Evolutionary conservation across 129 eudicot genomes (phyloP).

Genomic region (Gnaphalium uliginosum): DNA sequence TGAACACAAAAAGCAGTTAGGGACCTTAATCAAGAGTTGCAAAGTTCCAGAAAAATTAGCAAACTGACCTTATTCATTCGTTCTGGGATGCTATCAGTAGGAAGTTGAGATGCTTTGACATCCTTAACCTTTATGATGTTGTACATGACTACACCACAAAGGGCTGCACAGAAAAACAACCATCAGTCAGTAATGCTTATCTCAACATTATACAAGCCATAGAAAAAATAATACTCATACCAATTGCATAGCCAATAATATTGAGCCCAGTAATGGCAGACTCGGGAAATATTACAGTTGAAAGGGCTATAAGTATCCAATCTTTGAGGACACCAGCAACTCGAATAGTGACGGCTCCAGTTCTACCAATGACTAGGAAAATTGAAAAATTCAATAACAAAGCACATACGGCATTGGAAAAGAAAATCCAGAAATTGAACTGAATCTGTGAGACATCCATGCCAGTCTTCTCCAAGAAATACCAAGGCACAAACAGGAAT

Average conservation of each 20-base stretch:
- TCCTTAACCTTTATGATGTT: constrained; percentile 91
- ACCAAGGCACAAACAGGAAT: constrained; percentile 94
- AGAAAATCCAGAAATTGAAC: constrained; percentile 92
- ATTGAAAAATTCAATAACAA: constrained; percentile 88
- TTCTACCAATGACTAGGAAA: constrained; percentile 95
- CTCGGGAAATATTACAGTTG: constrained; percentile 94
- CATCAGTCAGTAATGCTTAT: background rate
- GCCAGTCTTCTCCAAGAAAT: constrained; percentile 77
- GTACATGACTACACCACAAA: constrained; percentile 93
- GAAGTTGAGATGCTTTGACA: constrained; percentile 64
- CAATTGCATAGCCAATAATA: constrained; percentile 89
- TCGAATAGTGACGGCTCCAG: constrained; percentile 94
- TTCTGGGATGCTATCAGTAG: constrained; percentile 64
- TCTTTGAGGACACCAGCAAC: constrained; percentile 98
- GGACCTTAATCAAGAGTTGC: background rate
- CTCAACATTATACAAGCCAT: background rate
- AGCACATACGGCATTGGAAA: constrained; percentile 94
- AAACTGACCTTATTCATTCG: constrained; percentile 64
- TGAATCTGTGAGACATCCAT: constrained; percentile 84
- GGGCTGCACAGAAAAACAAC: constrained; percentile 46
- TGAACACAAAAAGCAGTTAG: background rate
- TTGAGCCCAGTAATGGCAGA: constrained; percentile 83
- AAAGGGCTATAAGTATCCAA: constrained; percentile 97
- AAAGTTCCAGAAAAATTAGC: background rate
- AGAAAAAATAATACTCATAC: constrained; percentile 34